A percentile compares a stretch with the other conserved stretches of the same genome.
Conservation (phyloP, 495 filamentous ascomycete genomes). For the Podospora conica region DNA sequence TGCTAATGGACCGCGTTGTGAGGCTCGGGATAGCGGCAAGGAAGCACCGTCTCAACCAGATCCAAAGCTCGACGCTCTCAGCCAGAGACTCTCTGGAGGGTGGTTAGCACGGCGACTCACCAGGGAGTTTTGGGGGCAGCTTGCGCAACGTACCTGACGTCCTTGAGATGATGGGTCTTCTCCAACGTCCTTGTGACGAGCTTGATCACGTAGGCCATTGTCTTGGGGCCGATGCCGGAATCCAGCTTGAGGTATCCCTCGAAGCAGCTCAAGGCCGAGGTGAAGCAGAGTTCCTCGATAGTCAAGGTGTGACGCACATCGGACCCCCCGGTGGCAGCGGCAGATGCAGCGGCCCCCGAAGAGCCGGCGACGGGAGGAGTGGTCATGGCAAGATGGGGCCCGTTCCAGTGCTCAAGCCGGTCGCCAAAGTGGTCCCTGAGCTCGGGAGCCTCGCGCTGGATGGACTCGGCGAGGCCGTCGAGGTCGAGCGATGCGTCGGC, state of each 20-base stretch:
- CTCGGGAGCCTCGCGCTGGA: background rate
- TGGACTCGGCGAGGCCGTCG: background rate
- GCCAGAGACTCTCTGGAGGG: conserved; percentile 47
- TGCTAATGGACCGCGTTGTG: conserved; percentile 33
- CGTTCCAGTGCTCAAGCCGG: background rate
- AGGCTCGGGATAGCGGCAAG: conserved; percentile 33
- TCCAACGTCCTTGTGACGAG: conserved; percentile 48
- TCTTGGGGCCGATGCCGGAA: conserved; percentile 42
- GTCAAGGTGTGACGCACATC: conserved; percentile 14
- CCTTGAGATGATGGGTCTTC: conserved; percentile 46
- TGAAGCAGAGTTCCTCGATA: conserved; percentile 52
- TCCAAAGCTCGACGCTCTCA: conserved; percentile 60
- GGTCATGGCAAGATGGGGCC: background rate
- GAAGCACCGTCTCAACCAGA: conserved; percentile 48
- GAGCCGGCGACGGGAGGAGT: background rate
- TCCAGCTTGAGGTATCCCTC: conserved; percentile 50
- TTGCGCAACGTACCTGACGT: conserved; percentile 44
- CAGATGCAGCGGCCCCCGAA: background rate
- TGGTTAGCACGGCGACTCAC: conserved; percentile 9
- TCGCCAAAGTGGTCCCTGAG: background rate
- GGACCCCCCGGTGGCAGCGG: background rate
- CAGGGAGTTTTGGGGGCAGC: background rate
- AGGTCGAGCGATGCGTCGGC: background rate
- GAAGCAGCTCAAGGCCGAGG: conserved; percentile 45
- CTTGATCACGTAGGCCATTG: conserved; percentile 41